phyloP scores from a whole-genome alignment of 768 basidiomycete species.

The Hortiboletus campestris region DNA sequence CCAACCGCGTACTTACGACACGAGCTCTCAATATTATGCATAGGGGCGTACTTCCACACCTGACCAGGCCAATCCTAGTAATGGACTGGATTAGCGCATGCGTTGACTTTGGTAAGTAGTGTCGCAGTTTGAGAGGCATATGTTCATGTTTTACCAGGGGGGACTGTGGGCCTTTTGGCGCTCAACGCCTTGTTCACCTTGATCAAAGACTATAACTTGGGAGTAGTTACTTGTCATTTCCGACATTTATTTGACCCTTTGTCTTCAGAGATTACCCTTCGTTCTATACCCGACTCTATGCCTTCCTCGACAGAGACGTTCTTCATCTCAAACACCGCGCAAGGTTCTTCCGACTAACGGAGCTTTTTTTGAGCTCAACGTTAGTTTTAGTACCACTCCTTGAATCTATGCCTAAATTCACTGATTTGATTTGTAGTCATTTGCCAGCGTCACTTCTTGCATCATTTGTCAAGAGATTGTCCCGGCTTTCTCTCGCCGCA shows the following conservation, averaged over 20 bases:
- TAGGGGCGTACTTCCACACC: conserved; percentile 75
- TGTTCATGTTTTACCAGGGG: conserved; percentile 48
- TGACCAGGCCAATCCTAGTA: conserved; percentile 73
- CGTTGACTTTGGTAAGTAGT: conserved; percentile 68
- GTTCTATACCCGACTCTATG: conserved; percentile 91
- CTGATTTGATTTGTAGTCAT: conserved; percentile 52
- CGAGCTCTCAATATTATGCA: conserved; percentile 79
- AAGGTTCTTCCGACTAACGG: conserved; percentile 90
- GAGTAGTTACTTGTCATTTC: conserved; percentile 30
- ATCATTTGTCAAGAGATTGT: conserved; percentile 90
- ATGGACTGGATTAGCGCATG: conserved; percentile 92
- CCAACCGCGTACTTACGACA: conserved; percentile 41
- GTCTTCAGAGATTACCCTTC: conserved; percentile 83
- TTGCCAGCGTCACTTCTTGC: conserved; percentile 89
- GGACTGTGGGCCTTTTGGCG: conserved; percentile 80
- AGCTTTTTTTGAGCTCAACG: conserved; percentile 91
- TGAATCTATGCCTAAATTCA: not conserved
- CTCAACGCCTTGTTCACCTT: conserved; percentile 89
- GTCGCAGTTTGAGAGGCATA: not conserved
- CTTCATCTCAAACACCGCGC: conserved; percentile 92
- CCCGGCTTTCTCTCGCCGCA: conserved; percentile 78
- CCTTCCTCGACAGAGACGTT: conserved; percentile 82
- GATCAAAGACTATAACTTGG: conserved; percentile 94
- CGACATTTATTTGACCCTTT: conserved; percentile 1
- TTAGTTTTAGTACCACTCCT: conserved; percentile 40